Evolutionary conservation across 768 basidiomycete genomes (phyloP).

Genomic region (Gymnopilus dilepis): DNA sequence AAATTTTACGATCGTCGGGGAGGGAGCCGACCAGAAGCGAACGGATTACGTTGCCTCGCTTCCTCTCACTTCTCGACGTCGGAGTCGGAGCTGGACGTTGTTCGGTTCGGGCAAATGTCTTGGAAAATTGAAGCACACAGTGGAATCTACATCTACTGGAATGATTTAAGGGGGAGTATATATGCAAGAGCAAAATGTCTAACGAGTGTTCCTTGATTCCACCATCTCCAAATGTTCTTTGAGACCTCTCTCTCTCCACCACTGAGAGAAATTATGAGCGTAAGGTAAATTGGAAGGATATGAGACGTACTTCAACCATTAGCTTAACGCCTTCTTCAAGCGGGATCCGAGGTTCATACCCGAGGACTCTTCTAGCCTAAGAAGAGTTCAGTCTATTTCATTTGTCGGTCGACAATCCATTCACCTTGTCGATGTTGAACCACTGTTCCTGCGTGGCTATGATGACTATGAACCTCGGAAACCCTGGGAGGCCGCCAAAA

Average conservation of each 20-base stretch:
- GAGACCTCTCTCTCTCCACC: background rate
- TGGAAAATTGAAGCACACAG: no score
- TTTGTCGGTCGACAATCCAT: background rate
- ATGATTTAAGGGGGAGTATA: no score
- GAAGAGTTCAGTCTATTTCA: background rate
- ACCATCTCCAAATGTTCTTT: background rate
- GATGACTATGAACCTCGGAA: constrained; percentile 11
- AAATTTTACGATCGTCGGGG: no score
- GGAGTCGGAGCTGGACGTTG: no score
- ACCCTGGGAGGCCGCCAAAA: constrained; percentile 1
- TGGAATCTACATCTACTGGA: no score
- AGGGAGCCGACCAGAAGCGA: no score
- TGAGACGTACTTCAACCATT: background rate
- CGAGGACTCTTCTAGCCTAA: constrained; percentile 2
- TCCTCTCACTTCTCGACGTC: no score
- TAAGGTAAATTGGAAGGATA: background rate
- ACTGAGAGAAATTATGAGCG: background rate
- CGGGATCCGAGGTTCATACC: background rate
- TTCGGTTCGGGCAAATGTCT: no score
- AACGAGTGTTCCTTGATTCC: background rate
- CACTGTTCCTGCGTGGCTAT: constrained; percentile 11
- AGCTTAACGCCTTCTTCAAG: constrained; percentile 11
- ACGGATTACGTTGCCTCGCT: no score
- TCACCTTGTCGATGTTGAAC: constrained; percentile 13
- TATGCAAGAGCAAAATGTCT: background rate